Evolutionary conservation across 768 basidiomycete genomes (phyloP).

Genomic region (Boletus rex-veris): DNA sequence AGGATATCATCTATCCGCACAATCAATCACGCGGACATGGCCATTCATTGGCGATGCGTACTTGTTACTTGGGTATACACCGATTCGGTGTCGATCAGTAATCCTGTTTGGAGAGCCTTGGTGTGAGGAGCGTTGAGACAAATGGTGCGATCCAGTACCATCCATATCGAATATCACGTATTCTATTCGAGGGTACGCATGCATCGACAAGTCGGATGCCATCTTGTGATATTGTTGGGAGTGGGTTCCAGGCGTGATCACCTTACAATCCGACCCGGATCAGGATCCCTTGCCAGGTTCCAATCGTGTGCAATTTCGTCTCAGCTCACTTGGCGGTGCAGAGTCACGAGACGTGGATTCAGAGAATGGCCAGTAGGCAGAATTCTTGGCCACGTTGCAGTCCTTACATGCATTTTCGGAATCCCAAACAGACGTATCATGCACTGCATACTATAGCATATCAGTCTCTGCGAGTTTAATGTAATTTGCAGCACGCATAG

Average conservation of each 20-base stretch:
- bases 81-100: conserved; percentile 74
- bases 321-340: too few species aligned
- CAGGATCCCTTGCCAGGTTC: too few species aligned
- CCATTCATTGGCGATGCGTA: conserved; percentile 31
- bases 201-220: conserved; percentile 3
- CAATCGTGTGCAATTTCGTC: too few species aligned
- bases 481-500: conserved; percentile 65
- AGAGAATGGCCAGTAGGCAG: too few species aligned
- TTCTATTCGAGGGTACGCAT: conserved; percentile 35
- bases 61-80: conserved; percentile 80
- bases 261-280: too few species aligned
- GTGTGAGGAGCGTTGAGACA: not conserved
- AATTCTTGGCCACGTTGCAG: too few species aligned
- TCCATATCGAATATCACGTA: conserved; percentile 77
- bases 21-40: not conserved
- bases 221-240: conserved; percentile 1
- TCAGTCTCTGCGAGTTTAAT: conserved; percentile 67
- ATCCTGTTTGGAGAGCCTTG: conserved; percentile 38
- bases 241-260: too few species aligned
- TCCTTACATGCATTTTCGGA: too few species aligned
- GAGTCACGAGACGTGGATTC: too few species aligned
- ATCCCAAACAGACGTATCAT: not conserved
- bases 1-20: conserved; percentile 61
- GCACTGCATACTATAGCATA: conserved; percentile 23
- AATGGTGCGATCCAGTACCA: conserved; percentile 36